Evolutionary conservation across 371 early-diverging fungal genomes (phyloP), one percentile per base, ranked within the genome.

Genomic region (Mortierella sp.): DNA sequence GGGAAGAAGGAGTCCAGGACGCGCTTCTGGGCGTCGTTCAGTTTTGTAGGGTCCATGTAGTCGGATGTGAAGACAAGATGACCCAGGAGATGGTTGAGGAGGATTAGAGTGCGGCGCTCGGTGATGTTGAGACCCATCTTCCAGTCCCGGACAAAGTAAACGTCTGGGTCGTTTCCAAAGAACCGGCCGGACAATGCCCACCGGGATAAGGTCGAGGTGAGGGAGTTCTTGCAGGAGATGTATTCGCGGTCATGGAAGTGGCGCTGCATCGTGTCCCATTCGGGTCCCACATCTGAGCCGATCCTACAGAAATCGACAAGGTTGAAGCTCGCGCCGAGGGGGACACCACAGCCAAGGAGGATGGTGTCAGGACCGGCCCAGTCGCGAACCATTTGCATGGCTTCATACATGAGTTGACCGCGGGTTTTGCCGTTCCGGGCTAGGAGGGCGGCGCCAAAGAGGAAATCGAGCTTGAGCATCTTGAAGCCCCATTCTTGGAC

Each of bases 131-230:
- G 77, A 75, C 91, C 90, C 70, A 91, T 89, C 32, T 83, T 84
- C 79, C 83, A 87, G 27, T 90, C 85, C 3, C 93, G 90, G 29
- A 92, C 63, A 41, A 92, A 91, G 88, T 89, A 90, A 27, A 93
- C 93, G 49, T 93, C 93, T 21, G 93, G 92, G 49, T 93, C 93
- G 71, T 92, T 93, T 44, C 93, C 93, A 88, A 92, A 93, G 90
- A 92, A 90, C 32, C 91, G 87, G 41, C 89, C 91, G 0, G 91
- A 90, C 87, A 93, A 81, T 21, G 88, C 80, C 92, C 92, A 93
- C 1, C 93, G 89, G 27, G 83, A 82, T n/a, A 93, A 78, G 0
- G 92, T 92, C 12, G 91, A 92, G 0, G 90, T 84, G 65, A 93
- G 73, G 1, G 93, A 93, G 76, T 92, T 92, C 68, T 88, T 89